These are phyloP conservation scores for Gentiana macrophylla DNA, from an alignment of 257 asterid species.

Conservation along the genomic window DNA sequence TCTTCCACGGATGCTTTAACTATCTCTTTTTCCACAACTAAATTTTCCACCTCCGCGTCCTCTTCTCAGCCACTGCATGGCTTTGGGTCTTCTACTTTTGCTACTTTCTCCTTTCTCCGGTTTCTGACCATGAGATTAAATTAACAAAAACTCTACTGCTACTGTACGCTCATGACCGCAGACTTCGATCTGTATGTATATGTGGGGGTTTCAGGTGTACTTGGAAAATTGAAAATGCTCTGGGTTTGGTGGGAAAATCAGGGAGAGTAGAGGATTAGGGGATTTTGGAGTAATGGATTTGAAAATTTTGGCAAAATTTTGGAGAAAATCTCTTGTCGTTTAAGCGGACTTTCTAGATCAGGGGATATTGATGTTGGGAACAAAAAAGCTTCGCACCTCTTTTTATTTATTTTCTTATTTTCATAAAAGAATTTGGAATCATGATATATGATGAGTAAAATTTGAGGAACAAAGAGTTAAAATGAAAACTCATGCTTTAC, in stretches of 20 bases:
- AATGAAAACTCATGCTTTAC: no score
- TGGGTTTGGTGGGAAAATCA: constrained; percentile 1
- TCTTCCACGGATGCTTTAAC: no score
- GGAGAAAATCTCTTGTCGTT: constrained; percentile 2
- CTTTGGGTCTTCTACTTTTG: neutral
- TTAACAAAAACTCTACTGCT: neutral
- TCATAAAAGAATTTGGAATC: no score
- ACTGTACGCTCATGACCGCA: neutral
- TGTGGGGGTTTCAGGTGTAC: neutral
- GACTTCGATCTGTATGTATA: neutral
- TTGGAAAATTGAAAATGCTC: neutral
- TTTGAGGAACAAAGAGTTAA: no score
- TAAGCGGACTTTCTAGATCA: constrained; percentile 11
- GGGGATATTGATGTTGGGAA: no score
- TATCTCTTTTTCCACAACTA: no score
- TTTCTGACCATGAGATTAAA: constrained; percentile 39
- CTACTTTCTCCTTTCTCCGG: constrained; percentile 27
- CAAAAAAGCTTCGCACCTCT: no score
- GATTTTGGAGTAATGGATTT: neutral
- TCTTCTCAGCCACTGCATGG: neutral
- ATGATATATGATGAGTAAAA: no score
- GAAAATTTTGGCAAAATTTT: constrained; percentile 14
- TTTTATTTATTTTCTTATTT: no score
- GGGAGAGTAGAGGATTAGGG: neutral
- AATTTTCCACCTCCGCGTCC: no score